Conservation (phyloP, 2,329 filamentous ascomycete genomes). For the Botrytis deweyae region DNA sequence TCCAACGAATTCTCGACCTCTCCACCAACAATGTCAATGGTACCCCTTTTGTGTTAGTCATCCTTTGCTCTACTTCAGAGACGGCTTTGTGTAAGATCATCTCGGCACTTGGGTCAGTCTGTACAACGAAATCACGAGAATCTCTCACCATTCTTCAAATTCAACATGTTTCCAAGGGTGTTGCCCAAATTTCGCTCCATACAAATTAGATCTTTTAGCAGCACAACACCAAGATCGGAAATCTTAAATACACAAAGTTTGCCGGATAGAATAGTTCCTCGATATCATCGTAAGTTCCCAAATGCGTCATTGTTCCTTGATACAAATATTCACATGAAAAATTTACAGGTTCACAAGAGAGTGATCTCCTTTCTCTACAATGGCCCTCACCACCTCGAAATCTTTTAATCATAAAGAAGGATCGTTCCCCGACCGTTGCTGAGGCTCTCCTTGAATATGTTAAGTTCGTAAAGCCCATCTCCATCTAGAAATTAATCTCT, state of each 20-base stretch:
- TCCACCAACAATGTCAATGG: neutral
- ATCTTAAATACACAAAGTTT: constrained; percentile 53
- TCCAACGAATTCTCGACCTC: neutral
- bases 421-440: constrained; percentile 47
- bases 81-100: neutral
- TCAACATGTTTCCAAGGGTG: constrained; percentile 28
- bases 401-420: constrained; percentile 67
- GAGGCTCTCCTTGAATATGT: constrained; percentile 42
- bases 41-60: neutral
- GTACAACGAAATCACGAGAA: neutral
- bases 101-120: neutral
- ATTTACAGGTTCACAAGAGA: constrained; percentile 51
- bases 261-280: constrained; percentile 57
- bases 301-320: neutral
- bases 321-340: constrained; percentile 42
- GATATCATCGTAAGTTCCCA: constrained; percentile 56
- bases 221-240: constrained; percentile 46
- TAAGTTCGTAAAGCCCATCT: constrained; percentile 31
- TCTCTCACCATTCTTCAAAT: neutral
- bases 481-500: neutral
- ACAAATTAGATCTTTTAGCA: constrained; percentile 47
- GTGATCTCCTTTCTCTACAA: constrained; percentile 62
- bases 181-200: constrained; percentile 19
- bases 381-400: constrained; percentile 70
- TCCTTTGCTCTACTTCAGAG: neutral